Base-by-base conservation (phyloP, 345 rosid genomes). In the Heritiera fomes region DNA sequence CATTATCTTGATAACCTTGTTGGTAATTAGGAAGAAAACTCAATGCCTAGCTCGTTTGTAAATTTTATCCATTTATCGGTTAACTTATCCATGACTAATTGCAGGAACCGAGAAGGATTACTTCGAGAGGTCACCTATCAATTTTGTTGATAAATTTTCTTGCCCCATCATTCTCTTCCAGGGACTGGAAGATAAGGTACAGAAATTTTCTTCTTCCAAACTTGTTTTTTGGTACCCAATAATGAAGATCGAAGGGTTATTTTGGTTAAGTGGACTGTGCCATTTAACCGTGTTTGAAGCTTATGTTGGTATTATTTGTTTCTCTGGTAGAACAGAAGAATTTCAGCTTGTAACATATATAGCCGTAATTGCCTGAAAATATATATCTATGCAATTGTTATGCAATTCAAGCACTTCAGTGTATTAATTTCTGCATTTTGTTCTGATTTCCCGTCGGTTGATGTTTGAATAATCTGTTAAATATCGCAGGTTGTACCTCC, bases 131-230 rank as follows among this genome's bases (percentile, higher is more conserved):
- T 87, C 99, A 20, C 99, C 98, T 52, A 90, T 92, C 80, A 94
- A 94, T 87, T 91, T 82, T 70, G 97, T 92, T 2, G 91, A 92
- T 77, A 87, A 80, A 77, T 96, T 96, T 87, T 94, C 97, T 78
- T 96, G 98, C 86, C 99, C 97, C 81, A 88, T 91, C 80, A 94
- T 96, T 88, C 86, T 92, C 45, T 96, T 96, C 84, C 98, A 94
- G 82, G 98, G 99, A 72, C 78, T 96, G 73, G 98, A 96, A 81
- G 99, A 96, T 85, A 92, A 94, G 99, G 98, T 92, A 82, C 2
- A 76, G 15, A 61, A 40, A 41, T 43, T 67, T 68, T 50, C 77
- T 12, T 75, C 71, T 6, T 10, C 83, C 20, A 0, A 58, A 30
- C 20, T 32, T 73, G 1, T 1, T 34, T 73, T 34, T 52, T 10